Conservation (phyloP, 2,329 filamentous ascomycete genomes). For the Aureobasidium mangrovei region DNA sequence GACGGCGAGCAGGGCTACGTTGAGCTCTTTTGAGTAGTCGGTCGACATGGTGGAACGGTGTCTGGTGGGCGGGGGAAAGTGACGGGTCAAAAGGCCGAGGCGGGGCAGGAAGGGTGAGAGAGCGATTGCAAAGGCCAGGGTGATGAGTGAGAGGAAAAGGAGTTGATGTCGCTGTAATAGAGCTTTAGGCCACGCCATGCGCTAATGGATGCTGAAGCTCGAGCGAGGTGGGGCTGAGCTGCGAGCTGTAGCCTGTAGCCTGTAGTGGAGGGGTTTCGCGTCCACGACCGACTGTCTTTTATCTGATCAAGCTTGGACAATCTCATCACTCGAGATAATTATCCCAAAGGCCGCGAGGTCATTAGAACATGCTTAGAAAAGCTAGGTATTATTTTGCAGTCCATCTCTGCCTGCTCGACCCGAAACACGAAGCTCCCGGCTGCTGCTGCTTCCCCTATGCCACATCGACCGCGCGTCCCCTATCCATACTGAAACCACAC, state of each 20-base stretch:
- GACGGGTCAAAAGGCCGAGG: constrained; percentile 31
- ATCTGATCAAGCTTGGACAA: too few relatives aligned
- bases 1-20: constrained; percentile 78
- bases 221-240: constrained; percentile 8
- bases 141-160: constrained; percentile 23
- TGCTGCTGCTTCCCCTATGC: too few relatives aligned
- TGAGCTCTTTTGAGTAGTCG: constrained; percentile 66
- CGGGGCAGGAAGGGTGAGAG: constrained; percentile 34
- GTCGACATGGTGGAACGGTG: constrained; percentile 29
- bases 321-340: too few relatives aligned
- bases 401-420: too few relatives aligned
- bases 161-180: constrained; percentile 7
- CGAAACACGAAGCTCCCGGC: too few relatives aligned
- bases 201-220: constrained; percentile 12
- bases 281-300: too few relatives aligned
- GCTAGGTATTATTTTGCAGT: too few relatives aligned
- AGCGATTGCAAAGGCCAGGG: constrained; percentile 34
- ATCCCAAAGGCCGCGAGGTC: too few relatives aligned
- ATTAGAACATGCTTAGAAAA: too few relatives aligned
- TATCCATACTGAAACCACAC: too few relatives aligned
- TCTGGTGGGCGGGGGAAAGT: constrained; percentile 21
- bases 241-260: not conserved
- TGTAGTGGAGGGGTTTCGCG: too few relatives aligned
- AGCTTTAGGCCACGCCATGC: constrained; percentile 7
- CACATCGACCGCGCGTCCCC: too few relatives aligned